These are phyloP conservation scores for cucumber (Cucumis sativus) DNA, from an alignment of 306 rosid genomes.

Conservation along the genomic window DNA sequence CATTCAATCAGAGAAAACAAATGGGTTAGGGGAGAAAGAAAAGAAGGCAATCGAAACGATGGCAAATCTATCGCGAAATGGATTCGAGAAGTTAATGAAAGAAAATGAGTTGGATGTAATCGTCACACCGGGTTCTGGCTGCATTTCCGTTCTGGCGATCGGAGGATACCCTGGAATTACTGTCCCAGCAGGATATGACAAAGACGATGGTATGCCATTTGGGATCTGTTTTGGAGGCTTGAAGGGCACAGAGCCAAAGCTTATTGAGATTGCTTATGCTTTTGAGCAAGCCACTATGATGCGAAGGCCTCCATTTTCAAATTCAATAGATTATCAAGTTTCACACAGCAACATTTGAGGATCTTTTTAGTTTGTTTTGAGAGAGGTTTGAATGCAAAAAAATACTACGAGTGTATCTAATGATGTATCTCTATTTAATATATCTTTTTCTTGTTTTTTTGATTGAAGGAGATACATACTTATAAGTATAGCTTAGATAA, in stretches of 20 bases:
- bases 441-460: no score
- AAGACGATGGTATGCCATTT: conserved; percentile 10
- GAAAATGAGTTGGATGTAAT: conserved; percentile 19
- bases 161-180: conserved; percentile 19
- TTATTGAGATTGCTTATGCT: conserved; percentile 22
- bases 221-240: conserved; percentile 28
- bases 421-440: no score
- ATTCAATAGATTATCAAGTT: neutral
- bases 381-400: no score
- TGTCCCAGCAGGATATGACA: conserved; percentile 22
- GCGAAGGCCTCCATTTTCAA: conserved; percentile 17
- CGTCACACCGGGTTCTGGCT: conserved; percentile 10
- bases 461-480: no score
- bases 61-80: conserved; percentile 17
- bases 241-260: conserved; percentile 19
- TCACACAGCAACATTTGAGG: neutral
- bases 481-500: no score
- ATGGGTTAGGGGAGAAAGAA: conserved; percentile 17
- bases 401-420: no score
- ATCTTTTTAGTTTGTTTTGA: neutral
- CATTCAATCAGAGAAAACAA: conserved; percentile 10
- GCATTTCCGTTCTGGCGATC: conserved; percentile 4
- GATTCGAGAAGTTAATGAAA: conserved; percentile 26
- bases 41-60: conserved; percentile 11
- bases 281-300: conserved; percentile 24